Evolutionary conservation across 1,284 basidiomycete species (phyloP), one percentile per base, ranked within the genome.

Genomic region (Ceratobasidium sp.): DNA sequence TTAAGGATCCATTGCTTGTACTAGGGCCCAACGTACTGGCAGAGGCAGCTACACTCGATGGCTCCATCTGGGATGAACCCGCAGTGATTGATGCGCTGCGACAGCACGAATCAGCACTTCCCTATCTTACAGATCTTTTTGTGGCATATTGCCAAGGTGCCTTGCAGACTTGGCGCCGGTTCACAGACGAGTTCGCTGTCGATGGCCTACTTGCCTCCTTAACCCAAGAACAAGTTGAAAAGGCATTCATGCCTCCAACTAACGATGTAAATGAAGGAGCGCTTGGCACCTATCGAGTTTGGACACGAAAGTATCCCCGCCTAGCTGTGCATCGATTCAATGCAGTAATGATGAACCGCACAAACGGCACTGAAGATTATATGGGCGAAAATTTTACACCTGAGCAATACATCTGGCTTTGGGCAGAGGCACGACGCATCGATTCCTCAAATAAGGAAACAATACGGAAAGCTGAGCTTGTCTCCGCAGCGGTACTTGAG

Each of bases 231-330:
- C 79, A 83, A 58, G 76, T 75, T 23, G 66, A 77, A 0, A 47
- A 73, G 4, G 80, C 78, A 28, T 81, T 76, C 77, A 79, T 82
- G 74, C 77, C 78, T 32, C 64, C 79, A 13, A 82, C 82, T 47
- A 83, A 82, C 75, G 80, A 82, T 75, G 74, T 67, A 7, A 82
- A 82, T 73, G 80, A 83, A 71, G 81, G 81, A 2, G 77, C 77
- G 8, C 76, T 83, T 4, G 80, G 81, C 2, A 67, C 50, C n/a
- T 67, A 35, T n/a, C 50, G 50, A 7, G 63, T 66, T 66, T 66
- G 63, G 63, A 35, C 63, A 38, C 46, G 63, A 30, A 16, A 21
- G 18, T 66, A 32, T 35, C 47, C 63, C 28, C 46, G 63, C 35
- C 47, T 66, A 16, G 41, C 47, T 32, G n/a, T 66, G 32, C 63